Evolutionary conservation across 2,329 filamentous ascomycete genomes (phyloP).

Genomic region (Neonectria hederae): DNA sequence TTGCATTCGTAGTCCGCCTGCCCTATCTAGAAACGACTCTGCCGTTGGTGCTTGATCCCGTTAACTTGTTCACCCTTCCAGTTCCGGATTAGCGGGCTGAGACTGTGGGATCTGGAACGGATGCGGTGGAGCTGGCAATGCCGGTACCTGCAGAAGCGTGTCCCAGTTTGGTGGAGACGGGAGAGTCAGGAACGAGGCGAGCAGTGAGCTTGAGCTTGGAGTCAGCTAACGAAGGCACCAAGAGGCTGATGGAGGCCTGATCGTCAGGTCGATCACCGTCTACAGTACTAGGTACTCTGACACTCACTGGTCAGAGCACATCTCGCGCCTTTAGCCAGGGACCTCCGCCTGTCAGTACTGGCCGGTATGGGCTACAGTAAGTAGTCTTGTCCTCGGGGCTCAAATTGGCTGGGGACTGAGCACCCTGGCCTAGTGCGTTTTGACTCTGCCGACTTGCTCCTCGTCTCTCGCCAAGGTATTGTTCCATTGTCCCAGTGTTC

Average conservation of each 20-base stretch:
- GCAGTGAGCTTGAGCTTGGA: background rate
- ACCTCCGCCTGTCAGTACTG: background rate
- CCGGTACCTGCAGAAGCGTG: constrained; percentile 27
- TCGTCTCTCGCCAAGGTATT: background rate
- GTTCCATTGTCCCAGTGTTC: too few relatives aligned
- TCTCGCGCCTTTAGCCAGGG: background rate
- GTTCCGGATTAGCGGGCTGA: constrained; percentile 22
- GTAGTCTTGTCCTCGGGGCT: constrained; percentile 22
- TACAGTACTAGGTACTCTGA: background rate
- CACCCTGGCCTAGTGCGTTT: constrained; percentile 30
- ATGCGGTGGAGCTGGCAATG: constrained; percentile 16
- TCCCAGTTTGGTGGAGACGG: constrained; percentile 22
- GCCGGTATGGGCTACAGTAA: constrained; percentile 3
- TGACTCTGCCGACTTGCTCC: constrained; percentile 7
- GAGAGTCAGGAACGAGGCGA: background rate
- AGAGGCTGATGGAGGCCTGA: background rate
- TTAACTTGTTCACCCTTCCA: background rate
- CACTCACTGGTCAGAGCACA: background rate
- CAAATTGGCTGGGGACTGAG: constrained; percentile 33
- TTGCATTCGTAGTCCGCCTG: background rate
- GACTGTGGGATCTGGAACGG: constrained; percentile 15
- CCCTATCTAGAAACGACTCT: background rate
- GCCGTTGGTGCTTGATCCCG: background rate
- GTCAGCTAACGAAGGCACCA: background rate
- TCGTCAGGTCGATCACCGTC: background rate